Evolutionary conservation across 1,139 yeast species (phyloP).

Genomic region (Meyerozyma guilliermondii): DNA sequence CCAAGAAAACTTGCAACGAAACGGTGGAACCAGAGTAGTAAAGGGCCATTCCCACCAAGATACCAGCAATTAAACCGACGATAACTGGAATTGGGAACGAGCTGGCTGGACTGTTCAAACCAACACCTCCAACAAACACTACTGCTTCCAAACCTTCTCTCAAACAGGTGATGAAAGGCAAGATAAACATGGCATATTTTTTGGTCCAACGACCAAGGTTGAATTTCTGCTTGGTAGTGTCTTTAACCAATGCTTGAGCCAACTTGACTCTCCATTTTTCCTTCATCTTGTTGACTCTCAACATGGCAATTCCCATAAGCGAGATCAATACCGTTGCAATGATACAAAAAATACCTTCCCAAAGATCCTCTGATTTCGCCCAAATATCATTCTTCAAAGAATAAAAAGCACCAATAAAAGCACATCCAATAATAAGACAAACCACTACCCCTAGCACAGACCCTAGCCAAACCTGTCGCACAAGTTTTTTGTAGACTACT

Average conservation of each 20-base stretch:
- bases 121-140: slow-evolving; percentile 87
- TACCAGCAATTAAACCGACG: slow-evolving; percentile 72
- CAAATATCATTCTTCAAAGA: slow-evolving; percentile 76
- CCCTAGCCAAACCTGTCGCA: slow-evolving; percentile 76
- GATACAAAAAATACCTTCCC: slow-evolving; percentile 87
- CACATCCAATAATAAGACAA: slow-evolving; percentile 77
- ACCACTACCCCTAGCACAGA: slow-evolving; percentile 63
- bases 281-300: slow-evolving; percentile 84
- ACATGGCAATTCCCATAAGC: slow-evolving; percentile 87
- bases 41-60: slow-evolving; percentile 56
- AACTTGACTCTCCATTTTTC: slow-evolving; percentile 90
- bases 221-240: slow-evolving; percentile 28
- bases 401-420: slow-evolving; percentile 82
- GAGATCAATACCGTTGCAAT: slow-evolving; percentile 83
- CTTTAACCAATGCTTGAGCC: slow-evolving; percentile 62
- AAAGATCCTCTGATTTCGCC: slow-evolving; percentile 81
- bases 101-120: slow-evolving; percentile 67
- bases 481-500: slow-evolving; percentile 14
- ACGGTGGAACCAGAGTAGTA: slow-evolving; percentile 74
- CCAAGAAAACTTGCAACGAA: slow-evolving; percentile 75
- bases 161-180: slow-evolving; percentile 78
- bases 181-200: slow-evolving; percentile 70
- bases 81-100: slow-evolving; percentile 85
- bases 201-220: slow-evolving; percentile 38
- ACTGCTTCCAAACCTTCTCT: slow-evolving; percentile 94